Conservation (phyloP, 495 filamentous ascomycete species). For the Lepidopterella palustris region DNA sequence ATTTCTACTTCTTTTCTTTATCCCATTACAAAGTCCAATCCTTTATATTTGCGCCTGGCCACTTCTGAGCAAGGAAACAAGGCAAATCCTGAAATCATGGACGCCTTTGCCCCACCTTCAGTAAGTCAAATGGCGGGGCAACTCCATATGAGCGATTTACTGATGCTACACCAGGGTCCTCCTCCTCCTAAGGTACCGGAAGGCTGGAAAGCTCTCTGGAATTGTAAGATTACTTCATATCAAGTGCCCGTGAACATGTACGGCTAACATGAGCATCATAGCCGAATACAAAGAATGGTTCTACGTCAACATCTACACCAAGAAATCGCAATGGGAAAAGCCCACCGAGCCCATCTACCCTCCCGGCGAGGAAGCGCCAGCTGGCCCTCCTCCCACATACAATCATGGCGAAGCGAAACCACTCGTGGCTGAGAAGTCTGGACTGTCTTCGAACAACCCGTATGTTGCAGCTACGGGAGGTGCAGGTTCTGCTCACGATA, state of each 20-base stretch:
- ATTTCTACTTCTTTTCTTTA: neutral
- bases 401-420: slow-evolving; percentile 34
- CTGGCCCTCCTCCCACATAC: slow-evolving; percentile 61
- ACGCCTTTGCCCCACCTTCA: slow-evolving; percentile 23
- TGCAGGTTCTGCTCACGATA: slow-evolving; percentile 31
- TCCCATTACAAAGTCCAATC: neutral
- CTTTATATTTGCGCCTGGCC: neutral
- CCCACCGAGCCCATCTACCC: slow-evolving; percentile 58
- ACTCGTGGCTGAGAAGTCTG: slow-evolving; percentile 46
- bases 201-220: slow-evolving; percentile 82
- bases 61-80: neutral
- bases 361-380: slow-evolving; percentile 31
- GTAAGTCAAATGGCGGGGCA: slow-evolving; percentile 1
- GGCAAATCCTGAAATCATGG: slow-evolving; percentile 3
- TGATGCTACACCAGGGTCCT: slow-evolving; percentile 48
- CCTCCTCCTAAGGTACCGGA: slow-evolving; percentile 82
- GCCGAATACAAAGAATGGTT: slow-evolving; percentile 52
- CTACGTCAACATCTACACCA: slow-evolving; percentile 80
- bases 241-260: neutral
- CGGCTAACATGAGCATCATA: slow-evolving; percentile 2
- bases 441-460: slow-evolving; percentile 55
- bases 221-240: slow-evolving; percentile 52
- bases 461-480: slow-evolving; percentile 34
- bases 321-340: slow-evolving; percentile 79
- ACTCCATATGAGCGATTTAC: neutral